Evolutionary conservation across 2,329 filamentous ascomycete species (phyloP), one percentile per base, ranked within the genome.

Genomic region (Lachnellula subtilissima): DNA sequence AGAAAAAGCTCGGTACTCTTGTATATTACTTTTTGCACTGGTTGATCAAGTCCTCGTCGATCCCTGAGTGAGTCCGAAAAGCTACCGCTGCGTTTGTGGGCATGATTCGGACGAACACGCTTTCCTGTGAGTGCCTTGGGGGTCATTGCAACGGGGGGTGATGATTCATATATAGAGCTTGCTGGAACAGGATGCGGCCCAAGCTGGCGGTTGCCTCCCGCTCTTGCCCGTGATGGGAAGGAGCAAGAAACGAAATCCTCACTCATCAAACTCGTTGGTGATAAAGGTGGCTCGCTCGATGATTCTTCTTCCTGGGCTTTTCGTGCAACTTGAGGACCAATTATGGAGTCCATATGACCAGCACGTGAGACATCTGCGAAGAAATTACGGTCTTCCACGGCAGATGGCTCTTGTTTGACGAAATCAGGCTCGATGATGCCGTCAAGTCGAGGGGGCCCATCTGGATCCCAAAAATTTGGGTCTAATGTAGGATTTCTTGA

Each of bases 21-120:
- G 60, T 77, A 76, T 2, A 78, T 69, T 4, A 77, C 68, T 57
- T 76, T 80, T 47, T 82, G 80, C 3, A 75, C 61, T 12, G 66
- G 62, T 46, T 64, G 71, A 12, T 70, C 61, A 22, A 56, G 5
- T 72, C 71, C 22, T 71, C 82, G 73, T 75, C 86, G 72, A 67
- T 94, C 89, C 63, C 91, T 79, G 51, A 93, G 72, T 1, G 92
- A 93, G 72, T 97, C 90, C 0, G 88, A 89, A 65, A 94, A 87
- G 69, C 92, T 97, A 50, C 87, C 91, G 67, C 89, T 96, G 22
- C 91, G 85, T 71, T 91, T 92, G 72, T 96, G 91, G 2, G 76
- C 71, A 60, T 81, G 79, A 12, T 74, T 73, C 19, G 83, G 79
- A 15, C 83, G 79, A 7, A 82, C 76, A 15, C 81, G 78, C 67